Conservation (phyloP, 192 early-diverging fungal species). For the Coemansia sp. region DNA sequence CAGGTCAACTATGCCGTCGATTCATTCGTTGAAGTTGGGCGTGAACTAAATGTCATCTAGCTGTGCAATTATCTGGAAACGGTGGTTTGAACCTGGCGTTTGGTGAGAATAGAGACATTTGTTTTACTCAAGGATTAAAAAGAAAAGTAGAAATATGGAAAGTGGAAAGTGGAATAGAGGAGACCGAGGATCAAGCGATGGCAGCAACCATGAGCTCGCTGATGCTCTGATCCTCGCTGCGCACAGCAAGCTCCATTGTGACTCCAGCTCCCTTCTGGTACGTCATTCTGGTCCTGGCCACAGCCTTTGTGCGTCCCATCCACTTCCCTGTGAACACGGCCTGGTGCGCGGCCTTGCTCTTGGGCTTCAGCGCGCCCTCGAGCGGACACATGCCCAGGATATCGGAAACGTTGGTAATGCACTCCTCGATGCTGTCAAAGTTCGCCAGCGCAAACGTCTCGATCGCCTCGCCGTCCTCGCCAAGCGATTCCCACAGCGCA, state of each 20-base stretch:
- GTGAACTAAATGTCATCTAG: constrained; percentile 41
- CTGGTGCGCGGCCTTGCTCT: constrained; percentile 77
- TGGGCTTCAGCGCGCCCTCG: constrained; percentile 70
- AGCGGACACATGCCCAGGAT: constrained; percentile 85
- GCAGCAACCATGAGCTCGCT: constrained; percentile 76
- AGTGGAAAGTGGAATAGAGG: background rate
- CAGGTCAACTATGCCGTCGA: constrained; percentile 57
- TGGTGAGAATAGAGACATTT: background rate
- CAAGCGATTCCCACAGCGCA: constrained; percentile 76
- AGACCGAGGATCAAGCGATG: constrained; percentile 69
- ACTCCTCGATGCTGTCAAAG: constrained; percentile 54
- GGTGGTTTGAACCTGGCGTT: background rate
- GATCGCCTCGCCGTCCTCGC: constrained; percentile 67
- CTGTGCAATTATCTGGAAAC: background rate
- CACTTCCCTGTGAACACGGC: constrained; percentile 83
- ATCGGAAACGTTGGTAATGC: constrained; percentile 59
- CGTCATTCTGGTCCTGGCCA: constrained; percentile 88
- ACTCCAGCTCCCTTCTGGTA: constrained; percentile 79
- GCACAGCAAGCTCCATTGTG: constrained; percentile 86
- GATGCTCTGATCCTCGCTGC: constrained; percentile 66
- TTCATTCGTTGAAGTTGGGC: constrained; percentile 56
- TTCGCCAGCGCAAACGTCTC: constrained; percentile 89
- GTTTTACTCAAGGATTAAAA: background rate
- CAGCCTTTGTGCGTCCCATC: constrained; percentile 71
- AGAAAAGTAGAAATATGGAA: background rate